Conservation (phyloP, 2,329 filamentous ascomycete genomes). For the Xylaria sp. region DNA sequence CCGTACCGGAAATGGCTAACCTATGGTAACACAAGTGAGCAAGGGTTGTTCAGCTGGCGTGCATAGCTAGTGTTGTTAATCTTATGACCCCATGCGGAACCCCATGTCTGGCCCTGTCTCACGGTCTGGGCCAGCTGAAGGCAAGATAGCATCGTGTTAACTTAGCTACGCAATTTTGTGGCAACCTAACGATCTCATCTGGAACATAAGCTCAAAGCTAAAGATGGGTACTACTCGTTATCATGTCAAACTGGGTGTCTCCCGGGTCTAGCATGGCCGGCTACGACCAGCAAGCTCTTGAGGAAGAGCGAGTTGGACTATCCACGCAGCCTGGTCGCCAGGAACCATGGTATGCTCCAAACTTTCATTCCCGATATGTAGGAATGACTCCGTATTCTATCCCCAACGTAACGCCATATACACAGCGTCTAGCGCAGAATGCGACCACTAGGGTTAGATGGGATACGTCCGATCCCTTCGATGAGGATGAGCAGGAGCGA, state of each 20-base stretch:
- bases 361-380: slow-evolving; percentile 3
- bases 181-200: not conserved
- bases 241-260: slow-evolving; percentile 20
- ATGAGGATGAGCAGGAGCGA: slow-evolving; percentile 24
- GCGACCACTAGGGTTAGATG: slow-evolving; percentile 6
- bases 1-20: not conserved
- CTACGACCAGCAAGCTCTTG: not conserved
- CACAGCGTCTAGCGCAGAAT: slow-evolving; percentile 1
- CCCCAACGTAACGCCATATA: slow-evolving; percentile 8
- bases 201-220: not conserved
- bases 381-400: not conserved
- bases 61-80: too few species aligned
- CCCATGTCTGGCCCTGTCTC: slow-evolving; percentile 13
- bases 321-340: slow-evolving; percentile 12
- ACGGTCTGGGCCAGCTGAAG: not conserved
- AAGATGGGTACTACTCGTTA: slow-evolving; percentile 12
- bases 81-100: not conserved
- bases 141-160: slow-evolving; percentile 6
- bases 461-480: slow-evolving; percentile 12
- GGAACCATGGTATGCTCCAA: slow-evolving; percentile 15
- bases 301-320: not conserved
- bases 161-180: slow-evolving; percentile 14
- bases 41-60: slow-evolving; percentile 22
- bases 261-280: slow-evolving; percentile 7
- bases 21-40: not conserved